These are phyloP conservation scores for Colletotrichum sp. DNA, from an alignment of 2,329 filamentous ascomycete species.

Conservation along the genomic window DNA sequence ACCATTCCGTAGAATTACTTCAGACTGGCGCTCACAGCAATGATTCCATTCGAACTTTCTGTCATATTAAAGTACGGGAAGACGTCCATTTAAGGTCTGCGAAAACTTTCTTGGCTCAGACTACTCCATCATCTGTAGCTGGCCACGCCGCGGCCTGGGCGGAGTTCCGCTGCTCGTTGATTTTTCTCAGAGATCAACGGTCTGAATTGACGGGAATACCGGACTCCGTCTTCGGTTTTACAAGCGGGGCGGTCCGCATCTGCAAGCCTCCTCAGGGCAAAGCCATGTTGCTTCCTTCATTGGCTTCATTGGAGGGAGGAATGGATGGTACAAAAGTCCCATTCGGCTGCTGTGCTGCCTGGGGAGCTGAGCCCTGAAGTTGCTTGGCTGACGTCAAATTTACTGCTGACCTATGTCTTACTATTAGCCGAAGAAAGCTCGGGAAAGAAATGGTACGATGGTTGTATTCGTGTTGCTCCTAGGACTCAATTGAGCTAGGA, in stretches of 20 bases:
- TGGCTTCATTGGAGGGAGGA: neutral
- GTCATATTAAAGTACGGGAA: neutral
- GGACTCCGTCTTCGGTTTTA: neutral
- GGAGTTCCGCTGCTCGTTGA: neutral
- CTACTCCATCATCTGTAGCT: neutral
- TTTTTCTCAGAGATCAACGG: neutral
- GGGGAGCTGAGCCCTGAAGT: neutral
- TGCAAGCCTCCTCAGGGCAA: neutral
- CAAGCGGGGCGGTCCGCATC: neutral
- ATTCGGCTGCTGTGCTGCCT: neutral
- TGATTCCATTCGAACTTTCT: neutral
- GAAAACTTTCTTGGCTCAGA: neutral
- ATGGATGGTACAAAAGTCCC: neutral
- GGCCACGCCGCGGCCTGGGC: neutral
- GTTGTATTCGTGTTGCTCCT: neutral
- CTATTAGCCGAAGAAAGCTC: neutral
- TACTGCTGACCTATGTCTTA: neutral
- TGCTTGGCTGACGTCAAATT: neutral
- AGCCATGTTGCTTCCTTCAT: neutral
- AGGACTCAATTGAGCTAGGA: neutral
- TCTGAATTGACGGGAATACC: neutral
- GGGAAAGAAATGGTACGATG: neutral
- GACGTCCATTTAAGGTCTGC: neutral
- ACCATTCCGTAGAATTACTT: neutral
- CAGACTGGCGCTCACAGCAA: neutral